Conservation (phyloP, 768 basidiomycete genomes). For the Sporobolomyces pararoseus region DNA sequence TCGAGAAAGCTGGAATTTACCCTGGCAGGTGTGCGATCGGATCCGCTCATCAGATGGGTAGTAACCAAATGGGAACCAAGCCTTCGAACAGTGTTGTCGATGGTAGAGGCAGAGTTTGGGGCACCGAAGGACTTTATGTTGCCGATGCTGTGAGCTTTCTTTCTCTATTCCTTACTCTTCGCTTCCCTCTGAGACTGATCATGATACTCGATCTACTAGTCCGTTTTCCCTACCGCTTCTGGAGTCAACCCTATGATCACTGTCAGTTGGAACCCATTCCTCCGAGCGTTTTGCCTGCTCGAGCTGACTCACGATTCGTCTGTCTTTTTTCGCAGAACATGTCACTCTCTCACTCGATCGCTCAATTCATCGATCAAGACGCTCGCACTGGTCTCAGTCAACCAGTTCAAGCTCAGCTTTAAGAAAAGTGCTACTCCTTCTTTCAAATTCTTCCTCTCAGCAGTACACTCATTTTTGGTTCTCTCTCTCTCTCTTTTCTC, state of each 20-base stretch:
- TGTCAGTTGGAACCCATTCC: neutral
- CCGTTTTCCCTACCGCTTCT: conserved; percentile 36
- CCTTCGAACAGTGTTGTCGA: conserved; percentile 44
- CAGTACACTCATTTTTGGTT: neutral
- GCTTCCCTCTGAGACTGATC: neutral
- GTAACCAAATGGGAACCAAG: conserved; percentile 45
- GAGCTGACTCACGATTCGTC: neutral
- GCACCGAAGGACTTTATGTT: conserved; percentile 45
- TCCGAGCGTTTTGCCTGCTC: neutral
- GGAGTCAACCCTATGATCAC: conserved; percentile 42
- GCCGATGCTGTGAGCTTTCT: conserved; percentile 44
- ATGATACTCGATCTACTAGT: neutral
- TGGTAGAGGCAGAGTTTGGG: conserved; percentile 46
- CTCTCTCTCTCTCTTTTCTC: neutral
- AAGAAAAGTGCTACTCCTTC: too few species aligned
- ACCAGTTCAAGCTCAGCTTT: conserved; percentile 23
- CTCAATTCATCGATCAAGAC: conserved; percentile 37
- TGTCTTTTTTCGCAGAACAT: conserved; percentile 20
- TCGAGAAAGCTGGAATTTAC: conserved; percentile 35
- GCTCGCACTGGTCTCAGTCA: neutral
- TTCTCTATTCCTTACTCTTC: neutral
- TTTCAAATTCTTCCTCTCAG: neutral
- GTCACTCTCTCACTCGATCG: conserved; percentile 35
- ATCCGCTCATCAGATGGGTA: conserved; percentile 48
- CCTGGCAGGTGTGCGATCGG: conserved; percentile 31